Conservation (phyloP, 805 yeast genomes). For the Zygotorulaspora florentina region DNA sequence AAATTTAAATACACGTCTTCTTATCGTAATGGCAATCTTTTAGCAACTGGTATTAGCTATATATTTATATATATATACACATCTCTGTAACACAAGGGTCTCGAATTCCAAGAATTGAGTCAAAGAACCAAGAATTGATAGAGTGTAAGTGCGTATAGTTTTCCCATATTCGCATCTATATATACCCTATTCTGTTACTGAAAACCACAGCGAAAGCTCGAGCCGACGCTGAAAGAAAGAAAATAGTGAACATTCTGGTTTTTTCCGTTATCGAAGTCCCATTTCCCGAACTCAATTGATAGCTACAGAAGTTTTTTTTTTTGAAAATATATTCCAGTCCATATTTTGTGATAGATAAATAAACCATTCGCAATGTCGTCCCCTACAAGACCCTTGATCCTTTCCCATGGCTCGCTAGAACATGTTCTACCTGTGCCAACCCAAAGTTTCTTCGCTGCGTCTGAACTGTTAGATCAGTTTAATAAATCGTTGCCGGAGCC, state of each 20-base stretch:
- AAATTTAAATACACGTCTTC: neutral
- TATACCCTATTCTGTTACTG: too few relatives aligned
- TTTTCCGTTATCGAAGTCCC: neutral
- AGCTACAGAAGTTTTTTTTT: neutral
- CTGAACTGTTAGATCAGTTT: constrained; percentile 86
- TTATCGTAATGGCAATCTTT: neutral
- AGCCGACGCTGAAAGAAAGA: too few relatives aligned
- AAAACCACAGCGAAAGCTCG: too few relatives aligned
- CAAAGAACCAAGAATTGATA: neutral
- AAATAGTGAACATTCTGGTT: neutral
- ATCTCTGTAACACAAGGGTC: neutral
- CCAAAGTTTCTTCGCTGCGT: constrained; percentile 68
- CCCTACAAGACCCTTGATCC: constrained; percentile 72
- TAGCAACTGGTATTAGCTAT: neutral
- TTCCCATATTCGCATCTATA: too few relatives aligned
- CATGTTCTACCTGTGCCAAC: constrained; percentile 86
- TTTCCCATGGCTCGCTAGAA: constrained; percentile 83
- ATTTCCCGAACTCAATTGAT: neutral
- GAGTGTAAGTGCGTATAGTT: too few relatives aligned
- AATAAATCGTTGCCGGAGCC: constrained; percentile 68
- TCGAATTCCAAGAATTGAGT: neutral
- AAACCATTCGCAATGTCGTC: neutral
- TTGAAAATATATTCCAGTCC: constrained; percentile 8
- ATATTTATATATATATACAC: neutral
- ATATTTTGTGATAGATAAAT: neutral